These are phyloP conservation scores for Talaromyces sp. DNA, from an alignment of 2,329 filamentous ascomycete species.

Conservation along the genomic window DNA sequence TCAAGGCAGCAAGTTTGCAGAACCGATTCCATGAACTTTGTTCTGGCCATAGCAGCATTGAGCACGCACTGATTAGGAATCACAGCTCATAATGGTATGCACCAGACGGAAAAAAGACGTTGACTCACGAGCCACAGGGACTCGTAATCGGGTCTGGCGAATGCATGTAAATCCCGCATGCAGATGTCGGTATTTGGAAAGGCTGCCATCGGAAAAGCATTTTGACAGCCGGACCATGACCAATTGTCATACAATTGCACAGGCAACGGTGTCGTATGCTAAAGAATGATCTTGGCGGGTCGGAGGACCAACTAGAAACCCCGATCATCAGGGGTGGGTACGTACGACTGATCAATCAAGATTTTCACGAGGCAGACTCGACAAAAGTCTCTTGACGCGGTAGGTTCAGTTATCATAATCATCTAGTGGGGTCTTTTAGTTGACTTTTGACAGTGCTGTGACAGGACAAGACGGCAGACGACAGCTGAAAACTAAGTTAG, in stretches of 20 bases:
- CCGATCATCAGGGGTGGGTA: background rate
- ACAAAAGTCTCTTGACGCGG: background rate
- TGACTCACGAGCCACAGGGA: background rate
- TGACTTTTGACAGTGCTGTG: background rate
- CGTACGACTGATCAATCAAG: background rate
- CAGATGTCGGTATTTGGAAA: background rate
- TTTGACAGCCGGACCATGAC: background rate
- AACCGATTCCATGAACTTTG: background rate
- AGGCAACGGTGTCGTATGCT: background rate
- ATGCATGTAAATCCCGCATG: background rate
- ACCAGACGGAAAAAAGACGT: background rate
- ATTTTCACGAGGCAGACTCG: slow-evolving; percentile 8
- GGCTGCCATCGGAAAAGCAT: background rate
- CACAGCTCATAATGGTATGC: background rate
- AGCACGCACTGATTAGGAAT: background rate
- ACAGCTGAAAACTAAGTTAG: slow-evolving; percentile 12
- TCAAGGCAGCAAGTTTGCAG: background rate
- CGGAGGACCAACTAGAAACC: background rate
- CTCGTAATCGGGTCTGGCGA: background rate
- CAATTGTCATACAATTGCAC: background rate
- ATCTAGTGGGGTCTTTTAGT: background rate
- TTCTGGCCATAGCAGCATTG: background rate
- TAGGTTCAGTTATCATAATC: background rate
- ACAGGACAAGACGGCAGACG: background rate
- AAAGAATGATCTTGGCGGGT: background rate